Conservation (phyloP, 2,329 filamentous ascomycete genomes). For the Sclerotinia sclerotiorum region DNA sequence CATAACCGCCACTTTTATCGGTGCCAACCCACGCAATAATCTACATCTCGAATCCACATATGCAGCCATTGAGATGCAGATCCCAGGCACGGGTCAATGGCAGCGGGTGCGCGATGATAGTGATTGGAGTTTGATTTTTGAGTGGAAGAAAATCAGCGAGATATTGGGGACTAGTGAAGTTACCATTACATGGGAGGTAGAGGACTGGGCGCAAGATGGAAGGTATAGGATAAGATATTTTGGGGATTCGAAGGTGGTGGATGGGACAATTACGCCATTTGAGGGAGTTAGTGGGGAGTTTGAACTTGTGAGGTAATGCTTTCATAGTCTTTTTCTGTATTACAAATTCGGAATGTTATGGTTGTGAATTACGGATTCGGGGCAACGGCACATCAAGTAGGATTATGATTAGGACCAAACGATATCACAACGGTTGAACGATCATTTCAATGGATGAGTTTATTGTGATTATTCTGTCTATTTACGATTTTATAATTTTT, state of each 20-base stretch:
- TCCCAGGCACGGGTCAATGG: constrained; percentile 55
- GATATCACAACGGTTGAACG: background rate
- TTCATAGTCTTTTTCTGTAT: background rate
- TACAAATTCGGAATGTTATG: background rate
- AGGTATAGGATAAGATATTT: constrained; percentile 80
- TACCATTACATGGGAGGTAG: constrained; percentile 76
- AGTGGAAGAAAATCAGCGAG: constrained; percentile 72
- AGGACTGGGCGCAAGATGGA: constrained; percentile 57
- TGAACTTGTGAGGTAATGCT: background rate
- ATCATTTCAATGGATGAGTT: background rate
- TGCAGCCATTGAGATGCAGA: constrained; percentile 68
- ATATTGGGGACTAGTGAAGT: constrained; percentile 76
- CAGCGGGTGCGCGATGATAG: constrained; percentile 65
- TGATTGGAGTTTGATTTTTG: constrained; percentile 82
- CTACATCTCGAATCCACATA: constrained; percentile 76
- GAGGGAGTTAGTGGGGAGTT: constrained; percentile 64
- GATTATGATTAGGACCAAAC: background rate
- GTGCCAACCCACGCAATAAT: constrained; percentile 88
- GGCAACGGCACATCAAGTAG: background rate
- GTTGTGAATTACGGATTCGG: background rate
- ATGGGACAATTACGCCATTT: constrained; percentile 64
- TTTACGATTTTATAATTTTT: constrained; percentile 28
- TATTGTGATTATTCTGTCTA: background rate
- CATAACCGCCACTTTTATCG: constrained; percentile 71
- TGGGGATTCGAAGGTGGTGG: constrained; percentile 71